phyloP scores from a whole-genome alignment of 192 early-diverging fungal genomes.

The Dissophora globulifera region DNA sequence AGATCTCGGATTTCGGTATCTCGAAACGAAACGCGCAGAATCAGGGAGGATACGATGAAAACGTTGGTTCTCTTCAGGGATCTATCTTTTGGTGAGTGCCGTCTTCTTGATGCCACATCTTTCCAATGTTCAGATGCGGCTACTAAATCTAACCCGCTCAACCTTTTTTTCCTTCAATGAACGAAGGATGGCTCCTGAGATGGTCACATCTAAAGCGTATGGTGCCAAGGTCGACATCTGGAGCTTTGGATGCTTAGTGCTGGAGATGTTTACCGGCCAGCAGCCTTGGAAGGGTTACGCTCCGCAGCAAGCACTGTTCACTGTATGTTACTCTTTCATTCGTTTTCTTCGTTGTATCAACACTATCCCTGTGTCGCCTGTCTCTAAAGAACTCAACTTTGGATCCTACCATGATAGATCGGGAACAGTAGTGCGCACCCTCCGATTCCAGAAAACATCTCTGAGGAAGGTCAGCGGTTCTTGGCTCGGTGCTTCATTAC shows the following conservation, averaged over 20 bases:
- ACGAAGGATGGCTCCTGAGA: slow-evolving; percentile 92
- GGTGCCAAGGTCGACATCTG: slow-evolving; percentile 96
- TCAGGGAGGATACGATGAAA: slow-evolving; percentile 39
- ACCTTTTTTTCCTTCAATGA: background rate
- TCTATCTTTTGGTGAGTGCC: slow-evolving; percentile 76
- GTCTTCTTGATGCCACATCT: background rate
- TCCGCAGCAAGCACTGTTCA: slow-evolving; percentile 65
- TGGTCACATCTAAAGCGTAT: slow-evolving; percentile 82
- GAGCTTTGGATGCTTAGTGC: slow-evolving; percentile 86
- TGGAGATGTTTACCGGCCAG: slow-evolving; percentile 96
- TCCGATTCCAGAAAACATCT: slow-evolving; percentile 80
- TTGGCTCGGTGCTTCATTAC: slow-evolving; percentile 79
- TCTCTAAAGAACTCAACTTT: too few relatives aligned
- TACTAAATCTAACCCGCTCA: too few relatives aligned
- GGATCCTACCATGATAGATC: too few relatives aligned
- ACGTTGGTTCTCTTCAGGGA: slow-evolving; percentile 69
- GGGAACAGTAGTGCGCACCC: slow-evolving; percentile 82
- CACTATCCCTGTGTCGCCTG: too few relatives aligned
- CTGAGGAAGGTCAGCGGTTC: slow-evolving; percentile 76
- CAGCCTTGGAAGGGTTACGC: slow-evolving; percentile 76
- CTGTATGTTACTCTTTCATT: slow-evolving; percentile 44
- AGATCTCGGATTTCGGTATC: slow-evolving; percentile 97
- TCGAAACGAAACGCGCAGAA: slow-evolving; percentile 76
- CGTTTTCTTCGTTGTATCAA: background rate
- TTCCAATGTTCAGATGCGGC: too few relatives aligned